phyloP scores from a whole-genome alignment of 2,329 filamentous ascomycete species.

The Rhexocercosporidium sp. region DNA sequence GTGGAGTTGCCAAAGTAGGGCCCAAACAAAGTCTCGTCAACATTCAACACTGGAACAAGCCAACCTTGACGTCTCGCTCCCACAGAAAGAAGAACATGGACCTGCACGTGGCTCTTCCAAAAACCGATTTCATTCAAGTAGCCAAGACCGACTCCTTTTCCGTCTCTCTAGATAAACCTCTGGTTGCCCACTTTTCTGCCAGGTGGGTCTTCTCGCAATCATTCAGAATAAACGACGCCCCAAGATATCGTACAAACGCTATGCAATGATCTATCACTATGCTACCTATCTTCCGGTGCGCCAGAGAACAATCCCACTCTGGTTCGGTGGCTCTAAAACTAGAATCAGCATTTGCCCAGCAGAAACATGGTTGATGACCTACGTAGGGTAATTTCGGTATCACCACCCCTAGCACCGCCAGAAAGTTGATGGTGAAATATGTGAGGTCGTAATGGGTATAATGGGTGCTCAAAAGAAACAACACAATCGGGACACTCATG shows the following conservation, averaged over 20 bases:
- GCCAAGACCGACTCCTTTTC: constrained; percentile 32
- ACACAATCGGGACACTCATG: constrained; percentile 87
- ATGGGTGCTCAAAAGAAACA: constrained; percentile 96
- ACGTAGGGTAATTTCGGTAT: constrained; percentile 97
- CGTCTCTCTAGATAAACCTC: constrained; percentile 39
- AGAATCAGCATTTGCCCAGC: constrained; percentile 30
- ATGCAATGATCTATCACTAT: constrained; percentile 32
- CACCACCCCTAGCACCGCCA: constrained; percentile 89
- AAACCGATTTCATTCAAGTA: constrained; percentile 14
- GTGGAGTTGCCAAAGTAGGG: background rate
- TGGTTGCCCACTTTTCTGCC: constrained; percentile 32
- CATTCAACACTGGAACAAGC: background rate
- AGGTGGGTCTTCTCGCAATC: constrained; percentile 35
- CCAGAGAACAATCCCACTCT: constrained; percentile 77
- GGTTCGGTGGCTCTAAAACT: constrained; percentile 73
- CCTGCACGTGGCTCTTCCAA: background rate
- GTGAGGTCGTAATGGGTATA: constrained; percentile 98
- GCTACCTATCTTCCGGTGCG: constrained; percentile 62
- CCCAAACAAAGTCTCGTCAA: background rate
- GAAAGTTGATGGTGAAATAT: constrained; percentile 96
- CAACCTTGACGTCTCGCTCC: background rate
- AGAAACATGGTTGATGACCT: constrained; percentile 46
- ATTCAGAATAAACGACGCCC: constrained; percentile 32
- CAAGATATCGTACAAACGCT: constrained; percentile 42
- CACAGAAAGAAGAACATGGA: background rate